Conservation (phyloP, 495 filamentous ascomycete species). For the Darksidea phi region DNA sequence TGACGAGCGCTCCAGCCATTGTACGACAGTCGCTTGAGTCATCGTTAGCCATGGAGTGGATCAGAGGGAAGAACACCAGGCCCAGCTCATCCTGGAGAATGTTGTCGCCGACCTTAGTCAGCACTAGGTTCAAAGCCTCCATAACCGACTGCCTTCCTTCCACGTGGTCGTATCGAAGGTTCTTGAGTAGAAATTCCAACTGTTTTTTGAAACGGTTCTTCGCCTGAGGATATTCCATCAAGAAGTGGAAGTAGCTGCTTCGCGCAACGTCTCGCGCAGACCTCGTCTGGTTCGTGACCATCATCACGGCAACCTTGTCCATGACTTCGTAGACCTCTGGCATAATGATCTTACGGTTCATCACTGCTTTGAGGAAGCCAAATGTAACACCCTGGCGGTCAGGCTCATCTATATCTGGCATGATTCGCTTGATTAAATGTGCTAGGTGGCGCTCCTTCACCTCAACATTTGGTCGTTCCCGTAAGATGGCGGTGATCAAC, state of each 20-base stretch:
- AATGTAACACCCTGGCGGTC: constrained; percentile 87
- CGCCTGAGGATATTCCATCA: constrained; percentile 91
- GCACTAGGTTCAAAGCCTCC: constrained; percentile 78
- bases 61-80: constrained; percentile 80
- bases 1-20: constrained; percentile 76
- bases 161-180: constrained; percentile 83
- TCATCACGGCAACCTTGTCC: constrained; percentile 83
- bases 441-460: constrained; percentile 81
- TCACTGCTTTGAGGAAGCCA: constrained; percentile 83
- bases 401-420: constrained; percentile 88
- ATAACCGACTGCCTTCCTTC: constrained; percentile 87
- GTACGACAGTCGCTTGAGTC: constrained; percentile 81
- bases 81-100: constrained; percentile 76
- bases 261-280: constrained; percentile 81
- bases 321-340: constrained; percentile 86
- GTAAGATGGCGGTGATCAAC: constrained; percentile 77
- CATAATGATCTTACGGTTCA: constrained; percentile 80
- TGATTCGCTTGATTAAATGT: constrained; percentile 77
- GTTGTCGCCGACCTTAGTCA: constrained; percentile 77
- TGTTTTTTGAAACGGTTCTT: constrained; percentile 85
- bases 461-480: constrained; percentile 69
- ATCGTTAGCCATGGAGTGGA: constrained; percentile 84
- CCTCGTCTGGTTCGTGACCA: constrained; percentile 92
- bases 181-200: constrained; percentile 80
- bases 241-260: constrained; percentile 87